Evolutionary conservation across 176 grass and related monocot genomes (phyloP).

Genomic region (Puya raimondii): DNA sequence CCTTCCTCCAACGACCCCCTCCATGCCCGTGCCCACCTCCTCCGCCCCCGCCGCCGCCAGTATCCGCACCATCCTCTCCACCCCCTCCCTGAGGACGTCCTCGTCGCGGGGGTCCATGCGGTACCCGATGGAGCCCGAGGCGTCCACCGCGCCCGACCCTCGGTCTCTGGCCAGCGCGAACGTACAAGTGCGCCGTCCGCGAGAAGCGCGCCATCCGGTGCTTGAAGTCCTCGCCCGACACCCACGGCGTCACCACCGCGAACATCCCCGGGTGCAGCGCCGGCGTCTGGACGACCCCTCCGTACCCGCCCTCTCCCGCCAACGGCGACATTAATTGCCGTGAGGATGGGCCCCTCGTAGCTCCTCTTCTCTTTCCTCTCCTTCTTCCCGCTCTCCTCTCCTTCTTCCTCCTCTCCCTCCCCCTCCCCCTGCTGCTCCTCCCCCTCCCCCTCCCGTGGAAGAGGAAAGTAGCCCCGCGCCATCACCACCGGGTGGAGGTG

Average conservation of each 20-base stretch:
- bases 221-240: slow-evolving; percentile 14
- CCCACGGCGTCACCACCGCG: slow-evolving; percentile 17
- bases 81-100: not conserved
- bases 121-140: not conserved
- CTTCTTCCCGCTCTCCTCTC: not conserved
- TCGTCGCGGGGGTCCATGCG: slow-evolving; percentile 5
- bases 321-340: not conserved
- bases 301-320: slow-evolving; percentile 4
- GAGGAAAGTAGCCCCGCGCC: slow-evolving; percentile 20
- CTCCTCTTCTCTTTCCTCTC: not conserved
- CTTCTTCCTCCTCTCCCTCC: no score
- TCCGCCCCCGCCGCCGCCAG: slow-evolving; percentile 20
- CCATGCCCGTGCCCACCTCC: slow-evolving; percentile 12
- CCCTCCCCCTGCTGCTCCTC: not conserved
- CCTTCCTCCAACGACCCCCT: no score
- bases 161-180: slow-evolving; percentile 13
- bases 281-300: slow-evolving; percentile 18
- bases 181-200: slow-evolving; percentile 20
- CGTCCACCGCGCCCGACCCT: slow-evolving; percentile 8
- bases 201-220: slow-evolving; percentile 14
- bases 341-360: slow-evolving; percentile 7
- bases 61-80: slow-evolving; percentile 13
- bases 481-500: slow-evolving; percentile 20
- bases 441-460: not conserved
- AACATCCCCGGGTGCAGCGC: slow-evolving; percentile 20